Conservation (phyloP, 106 monocot species). For the Dendrobium catenatum region DNA sequence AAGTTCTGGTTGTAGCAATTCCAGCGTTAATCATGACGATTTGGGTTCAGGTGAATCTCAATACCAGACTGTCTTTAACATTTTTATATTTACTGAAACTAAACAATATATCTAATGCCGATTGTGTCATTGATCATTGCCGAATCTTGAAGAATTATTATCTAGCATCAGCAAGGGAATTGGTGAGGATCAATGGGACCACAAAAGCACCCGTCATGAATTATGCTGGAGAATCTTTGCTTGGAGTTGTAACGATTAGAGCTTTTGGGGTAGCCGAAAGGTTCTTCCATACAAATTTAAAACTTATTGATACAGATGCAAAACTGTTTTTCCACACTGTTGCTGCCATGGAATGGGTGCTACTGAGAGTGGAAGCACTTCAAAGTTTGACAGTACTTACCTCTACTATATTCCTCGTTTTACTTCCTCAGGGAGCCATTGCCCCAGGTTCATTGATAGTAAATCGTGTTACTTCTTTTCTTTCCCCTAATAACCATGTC, state of each 20-base stretch:
- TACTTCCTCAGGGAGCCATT: slow-evolving; percentile 35
- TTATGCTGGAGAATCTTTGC: slow-evolving; percentile 47
- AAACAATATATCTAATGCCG: not conserved
- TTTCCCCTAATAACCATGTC: not conserved
- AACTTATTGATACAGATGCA: slow-evolving; percentile 60
- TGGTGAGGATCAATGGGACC: slow-evolving; percentile 78
- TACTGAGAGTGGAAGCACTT: slow-evolving; percentile 54
- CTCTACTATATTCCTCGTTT: slow-evolving; percentile 42
- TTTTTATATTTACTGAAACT: not conserved
- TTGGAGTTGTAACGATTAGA: slow-evolving; percentile 56
- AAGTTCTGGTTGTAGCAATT: slow-evolving; percentile 48
- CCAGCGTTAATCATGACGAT: slow-evolving; percentile 25
- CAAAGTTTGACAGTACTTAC: slow-evolving; percentile 47
- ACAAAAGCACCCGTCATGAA: slow-evolving; percentile 81
- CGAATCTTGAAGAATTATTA: slow-evolving; percentile 46
- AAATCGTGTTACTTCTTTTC: not conserved
- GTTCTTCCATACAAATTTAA: slow-evolving; percentile 46
- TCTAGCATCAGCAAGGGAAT: slow-evolving; percentile 57
- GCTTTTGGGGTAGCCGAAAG: slow-evolving; percentile 36
- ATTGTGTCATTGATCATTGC: not conserved
- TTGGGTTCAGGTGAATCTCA: slow-evolving; percentile 40
- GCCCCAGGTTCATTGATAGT: slow-evolving; percentile 30
- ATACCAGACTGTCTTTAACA: not conserved
- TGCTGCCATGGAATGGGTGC: slow-evolving; percentile 61
- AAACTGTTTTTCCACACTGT: slow-evolving; percentile 55